Conservation (phyloP, 2,329 filamentous ascomycete genomes). For the Trichoderma koningii region DNA sequence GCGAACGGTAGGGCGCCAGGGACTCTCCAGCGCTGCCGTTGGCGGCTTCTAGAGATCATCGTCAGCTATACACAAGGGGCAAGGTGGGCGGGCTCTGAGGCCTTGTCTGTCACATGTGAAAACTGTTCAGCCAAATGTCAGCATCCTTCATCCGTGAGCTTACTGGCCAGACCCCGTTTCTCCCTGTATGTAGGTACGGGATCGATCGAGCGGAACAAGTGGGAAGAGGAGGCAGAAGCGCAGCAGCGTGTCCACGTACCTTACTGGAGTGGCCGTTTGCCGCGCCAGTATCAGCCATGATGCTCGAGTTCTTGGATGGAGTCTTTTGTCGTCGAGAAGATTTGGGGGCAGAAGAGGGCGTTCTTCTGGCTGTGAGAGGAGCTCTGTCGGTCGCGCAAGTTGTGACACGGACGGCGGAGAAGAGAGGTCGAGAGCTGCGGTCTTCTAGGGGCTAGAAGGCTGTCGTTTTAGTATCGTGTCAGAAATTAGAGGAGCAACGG, state of each 20-base stretch:
- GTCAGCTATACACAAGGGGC: slow-evolving; percentile 61
- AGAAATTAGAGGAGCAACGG: neutral
- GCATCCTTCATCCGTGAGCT: slow-evolving; percentile 45
- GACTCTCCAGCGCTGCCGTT: slow-evolving; percentile 58
- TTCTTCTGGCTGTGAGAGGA: neutral
- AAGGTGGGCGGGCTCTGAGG: slow-evolving; percentile 11
- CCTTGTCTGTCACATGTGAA: slow-evolving; percentile 27
- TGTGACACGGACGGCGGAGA: slow-evolving; percentile 2
- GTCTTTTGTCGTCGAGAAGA: slow-evolving; percentile 41
- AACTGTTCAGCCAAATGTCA: slow-evolving; percentile 36
- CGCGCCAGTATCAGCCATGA: slow-evolving; percentile 39
- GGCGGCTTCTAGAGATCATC: slow-evolving; percentile 57
- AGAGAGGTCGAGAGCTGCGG: slow-evolving; percentile 15
- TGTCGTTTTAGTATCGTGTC: slow-evolving; percentile 11
- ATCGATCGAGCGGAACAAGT: slow-evolving; percentile 15
- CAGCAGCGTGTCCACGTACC: slow-evolving; percentile 44
- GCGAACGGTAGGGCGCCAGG: slow-evolving; percentile 69
- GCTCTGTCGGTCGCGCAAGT: slow-evolving; percentile 13
- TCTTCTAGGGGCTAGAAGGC: slow-evolving; percentile 3
- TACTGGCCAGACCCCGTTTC: slow-evolving; percentile 12
- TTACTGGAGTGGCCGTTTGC: slow-evolving; percentile 56
- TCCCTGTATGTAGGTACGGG: slow-evolving; percentile 18
- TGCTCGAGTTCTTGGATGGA: slow-evolving; percentile 32
- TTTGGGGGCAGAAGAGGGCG: slow-evolving; percentile 21
- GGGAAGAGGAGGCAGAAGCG: slow-evolving; percentile 28